Evolutionary conservation across 345 rosid species (phyloP).

Genomic region (Arabidopsis arenosa): DNA sequence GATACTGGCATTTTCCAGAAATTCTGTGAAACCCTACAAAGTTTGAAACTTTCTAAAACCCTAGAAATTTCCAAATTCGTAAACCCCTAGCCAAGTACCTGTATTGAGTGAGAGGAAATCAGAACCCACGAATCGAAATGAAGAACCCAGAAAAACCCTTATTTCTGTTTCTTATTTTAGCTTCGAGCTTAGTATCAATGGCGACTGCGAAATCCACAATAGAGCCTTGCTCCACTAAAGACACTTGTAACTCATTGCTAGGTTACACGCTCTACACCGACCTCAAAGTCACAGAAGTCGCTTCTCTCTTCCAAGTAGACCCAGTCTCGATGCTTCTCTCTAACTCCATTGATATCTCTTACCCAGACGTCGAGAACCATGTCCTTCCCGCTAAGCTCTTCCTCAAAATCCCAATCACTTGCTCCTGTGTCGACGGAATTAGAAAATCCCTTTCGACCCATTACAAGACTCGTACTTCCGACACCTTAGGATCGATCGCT

Average conservation of each 20-base stretch:
- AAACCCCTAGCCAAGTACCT: constrained; percentile 26
- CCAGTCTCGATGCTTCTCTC: constrained; percentile 75
- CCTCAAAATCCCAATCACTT: constrained; percentile 75
- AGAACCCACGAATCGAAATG: constrained; percentile 49
- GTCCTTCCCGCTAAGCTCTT: constrained; percentile 87
- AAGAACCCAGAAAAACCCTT: constrained; percentile 38
- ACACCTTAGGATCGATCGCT: constrained; percentile 65
- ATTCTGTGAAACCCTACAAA: constrained; percentile 3
- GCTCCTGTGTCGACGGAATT: constrained; percentile 93
- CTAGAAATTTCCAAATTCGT: not conserved
- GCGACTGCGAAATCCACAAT: constrained; percentile 81
- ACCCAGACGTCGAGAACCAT: constrained; percentile 92
- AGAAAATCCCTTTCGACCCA: constrained; percentile 74
- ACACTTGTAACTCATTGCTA: constrained; percentile 79
- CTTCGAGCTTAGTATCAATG: constrained; percentile 43
- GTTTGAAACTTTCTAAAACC: not conserved
- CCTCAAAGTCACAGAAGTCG: constrained; percentile 88
- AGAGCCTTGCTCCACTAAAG: constrained; percentile 86
- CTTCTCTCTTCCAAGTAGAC: constrained; percentile 91
- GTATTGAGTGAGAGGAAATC: not conserved
- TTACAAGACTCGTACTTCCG: constrained; percentile 88
- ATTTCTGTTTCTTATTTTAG: constrained; percentile 44
- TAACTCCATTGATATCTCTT: constrained; percentile 88
- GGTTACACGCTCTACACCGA: constrained; percentile 95
- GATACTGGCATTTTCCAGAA: not conserved